These are phyloP conservation scores for Kwoniella shandongensis DNA, from an alignment of 768 basidiomycete genomes.

Conservation along the genomic window DNA sequence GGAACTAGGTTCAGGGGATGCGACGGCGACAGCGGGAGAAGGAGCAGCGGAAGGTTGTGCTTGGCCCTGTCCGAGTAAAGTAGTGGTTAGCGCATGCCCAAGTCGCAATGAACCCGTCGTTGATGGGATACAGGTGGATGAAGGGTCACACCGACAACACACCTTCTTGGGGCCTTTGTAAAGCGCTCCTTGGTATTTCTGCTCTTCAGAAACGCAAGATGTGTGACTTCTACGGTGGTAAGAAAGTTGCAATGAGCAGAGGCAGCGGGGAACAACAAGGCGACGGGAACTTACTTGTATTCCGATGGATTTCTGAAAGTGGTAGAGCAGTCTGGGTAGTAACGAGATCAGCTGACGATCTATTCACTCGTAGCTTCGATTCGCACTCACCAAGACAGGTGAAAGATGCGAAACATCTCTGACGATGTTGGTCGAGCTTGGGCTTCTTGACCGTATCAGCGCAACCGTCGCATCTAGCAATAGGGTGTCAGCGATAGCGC, in stretches of 20 bases:
- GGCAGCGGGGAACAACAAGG: not conserved
- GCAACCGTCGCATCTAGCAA: conserved; percentile 72
- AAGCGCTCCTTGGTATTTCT: conserved; percentile 85
- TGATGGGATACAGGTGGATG: too few species aligned
- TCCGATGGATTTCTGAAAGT: conserved; percentile 72
- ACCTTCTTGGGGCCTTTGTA: conserved; percentile 76
- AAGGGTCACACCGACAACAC: conserved; percentile 24
- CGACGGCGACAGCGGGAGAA: conserved; percentile 16
- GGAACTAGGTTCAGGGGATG: conserved; percentile 23
- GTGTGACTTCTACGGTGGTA: conserved; percentile 63
- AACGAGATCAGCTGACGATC: conserved; percentile 3
- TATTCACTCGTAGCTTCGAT: not conserved
- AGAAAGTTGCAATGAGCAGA: too few species aligned
- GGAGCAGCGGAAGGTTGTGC: conserved; percentile 7
- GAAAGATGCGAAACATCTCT: conserved; percentile 48
- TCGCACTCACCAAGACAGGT: conserved; percentile 49
- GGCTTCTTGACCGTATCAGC: conserved; percentile 89
- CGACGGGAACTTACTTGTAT: conserved; percentile 61
- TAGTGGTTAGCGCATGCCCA: not conserved
- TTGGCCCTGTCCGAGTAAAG: conserved; percentile 5
- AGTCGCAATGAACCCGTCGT: too few species aligned
- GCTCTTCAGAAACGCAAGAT: conserved; percentile 81
- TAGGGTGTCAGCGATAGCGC: not conserved
- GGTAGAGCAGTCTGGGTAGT: conserved; percentile 81
- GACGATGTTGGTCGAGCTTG: conserved; percentile 75